Evolutionary conservation across 2,329 filamentous ascomycete genomes (phyloP).

Genomic region (Pseudogymnoascus sp.): DNA sequence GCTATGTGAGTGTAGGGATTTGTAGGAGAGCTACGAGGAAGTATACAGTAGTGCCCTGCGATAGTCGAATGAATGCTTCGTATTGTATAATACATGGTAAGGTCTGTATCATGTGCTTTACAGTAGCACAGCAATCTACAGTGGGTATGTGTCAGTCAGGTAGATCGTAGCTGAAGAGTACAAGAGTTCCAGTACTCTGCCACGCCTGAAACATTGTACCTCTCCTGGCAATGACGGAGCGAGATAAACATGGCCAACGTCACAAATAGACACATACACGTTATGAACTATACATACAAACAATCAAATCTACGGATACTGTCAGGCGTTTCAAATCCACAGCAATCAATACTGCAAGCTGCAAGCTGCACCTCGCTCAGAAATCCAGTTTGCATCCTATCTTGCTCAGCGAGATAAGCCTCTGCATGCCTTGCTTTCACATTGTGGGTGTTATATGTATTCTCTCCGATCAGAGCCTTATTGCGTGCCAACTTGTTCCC

Average conservation of each 20-base stretch:
- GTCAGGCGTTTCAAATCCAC: background rate
- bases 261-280: background rate
- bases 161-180: background rate
- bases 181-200: background rate
- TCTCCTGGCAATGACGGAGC: conserved; percentile 1
- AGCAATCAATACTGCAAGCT: background rate
- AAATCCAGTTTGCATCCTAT: background rate
- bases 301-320: background rate
- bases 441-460: background rate
- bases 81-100: background rate
- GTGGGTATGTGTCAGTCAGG: conserved; percentile 1
- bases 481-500: conserved; percentile 1
- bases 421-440: conserved; percentile 2
- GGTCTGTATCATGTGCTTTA: background rate
- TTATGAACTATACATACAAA: background rate
- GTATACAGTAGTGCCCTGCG: background rate
- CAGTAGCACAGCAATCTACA: background rate
- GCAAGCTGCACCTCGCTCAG: background rate
- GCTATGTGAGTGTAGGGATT: conserved; percentile 4
- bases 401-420: conserved; percentile 1
- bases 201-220: conserved; percentile 7
- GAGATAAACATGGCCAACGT: background rate
- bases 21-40: conserved; percentile 3
- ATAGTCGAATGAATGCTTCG: conserved; percentile 6
- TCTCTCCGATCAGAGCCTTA: background rate